Conservation (phyloP, 805 yeast genomes). For the Maudiozyma barnettii region DNA sequence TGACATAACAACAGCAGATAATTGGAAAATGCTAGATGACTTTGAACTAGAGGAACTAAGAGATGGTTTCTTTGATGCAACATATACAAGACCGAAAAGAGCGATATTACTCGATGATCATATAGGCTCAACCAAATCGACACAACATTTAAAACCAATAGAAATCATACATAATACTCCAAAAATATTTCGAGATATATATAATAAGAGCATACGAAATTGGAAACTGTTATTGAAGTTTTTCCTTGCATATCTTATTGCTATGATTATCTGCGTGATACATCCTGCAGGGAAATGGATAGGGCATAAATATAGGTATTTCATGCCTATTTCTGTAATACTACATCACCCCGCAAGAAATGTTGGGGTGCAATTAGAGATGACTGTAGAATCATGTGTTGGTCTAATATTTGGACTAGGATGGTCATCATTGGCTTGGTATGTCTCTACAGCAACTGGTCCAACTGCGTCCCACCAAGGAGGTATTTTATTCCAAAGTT, state of each 20-base stretch:
- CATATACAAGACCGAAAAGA: constrained; percentile 27
- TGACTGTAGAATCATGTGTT: constrained; percentile 31
- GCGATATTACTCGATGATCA: not conserved
- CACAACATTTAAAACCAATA: not conserved
- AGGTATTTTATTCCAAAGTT: constrained; percentile 36
- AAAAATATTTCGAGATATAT: not conserved
- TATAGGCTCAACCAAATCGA: not conserved
- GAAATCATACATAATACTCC: not conserved
- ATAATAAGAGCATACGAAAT: not conserved
- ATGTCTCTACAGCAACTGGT: constrained; percentile 33
- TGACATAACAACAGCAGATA: constrained; percentile 19
- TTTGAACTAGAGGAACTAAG: constrained; percentile 37
- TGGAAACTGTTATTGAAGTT: constrained; percentile 24
- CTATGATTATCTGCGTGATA: constrained; percentile 33
- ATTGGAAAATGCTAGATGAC: constrained; percentile 28
- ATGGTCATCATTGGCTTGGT: constrained; percentile 37
- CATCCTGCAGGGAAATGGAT: constrained; percentile 34
- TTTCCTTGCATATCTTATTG: constrained; percentile 33
- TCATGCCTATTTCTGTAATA: constrained; percentile 35
- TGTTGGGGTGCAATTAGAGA: constrained; percentile 39
- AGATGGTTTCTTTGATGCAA: constrained; percentile 42
- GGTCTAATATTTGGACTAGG: constrained; percentile 37
- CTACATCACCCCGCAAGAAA: constrained; percentile 41
- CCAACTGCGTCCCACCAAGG: constrained; percentile 37
- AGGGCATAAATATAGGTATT: constrained; percentile 31